Conservation (phyloP, 2,329 filamentous ascomycete genomes). For the Cylindrodendrum hubeiense region DNA sequence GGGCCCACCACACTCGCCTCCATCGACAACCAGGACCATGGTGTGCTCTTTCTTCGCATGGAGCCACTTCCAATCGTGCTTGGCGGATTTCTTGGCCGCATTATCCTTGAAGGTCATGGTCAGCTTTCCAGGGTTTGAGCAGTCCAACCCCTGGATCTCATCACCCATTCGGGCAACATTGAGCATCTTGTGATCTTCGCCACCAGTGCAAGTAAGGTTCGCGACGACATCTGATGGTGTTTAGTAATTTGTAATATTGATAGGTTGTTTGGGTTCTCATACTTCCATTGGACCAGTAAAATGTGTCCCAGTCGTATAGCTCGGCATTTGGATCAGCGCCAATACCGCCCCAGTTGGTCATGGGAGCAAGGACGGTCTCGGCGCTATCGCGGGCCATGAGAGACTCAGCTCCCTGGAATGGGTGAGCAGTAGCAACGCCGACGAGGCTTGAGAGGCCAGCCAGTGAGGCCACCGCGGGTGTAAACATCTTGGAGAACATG, state of each 20-base stretch:
- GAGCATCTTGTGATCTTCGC: conserved; percentile 9
- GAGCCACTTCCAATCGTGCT: background rate
- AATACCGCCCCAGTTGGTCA: background rate
- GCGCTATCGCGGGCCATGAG: background rate
- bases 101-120: background rate
- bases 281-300: background rate
- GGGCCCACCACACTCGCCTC: background rate
- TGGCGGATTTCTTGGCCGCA: background rate
- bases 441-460: background rate
- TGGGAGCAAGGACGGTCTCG: background rate
- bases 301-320: background rate
- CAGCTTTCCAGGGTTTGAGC: background rate
- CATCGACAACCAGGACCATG: background rate
- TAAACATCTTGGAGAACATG: background rate
- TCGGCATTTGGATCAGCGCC: background rate
- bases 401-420: background rate
- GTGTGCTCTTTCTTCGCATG: background rate
- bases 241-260: background rate
- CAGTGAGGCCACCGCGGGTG: background rate
- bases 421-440: background rate
- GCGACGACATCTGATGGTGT: background rate
- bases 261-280: background rate
- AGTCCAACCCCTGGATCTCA: conserved; percentile 1
- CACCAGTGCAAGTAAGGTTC: background rate
- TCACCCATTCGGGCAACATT: conserved; percentile 10